Percentiles rank a stretch among this genome's conserved stretches.
Evolutionary conservation across 2,329 filamentous ascomycete species (phyloP).

Genomic region (Myriosclerotinia scirpicola): DNA sequence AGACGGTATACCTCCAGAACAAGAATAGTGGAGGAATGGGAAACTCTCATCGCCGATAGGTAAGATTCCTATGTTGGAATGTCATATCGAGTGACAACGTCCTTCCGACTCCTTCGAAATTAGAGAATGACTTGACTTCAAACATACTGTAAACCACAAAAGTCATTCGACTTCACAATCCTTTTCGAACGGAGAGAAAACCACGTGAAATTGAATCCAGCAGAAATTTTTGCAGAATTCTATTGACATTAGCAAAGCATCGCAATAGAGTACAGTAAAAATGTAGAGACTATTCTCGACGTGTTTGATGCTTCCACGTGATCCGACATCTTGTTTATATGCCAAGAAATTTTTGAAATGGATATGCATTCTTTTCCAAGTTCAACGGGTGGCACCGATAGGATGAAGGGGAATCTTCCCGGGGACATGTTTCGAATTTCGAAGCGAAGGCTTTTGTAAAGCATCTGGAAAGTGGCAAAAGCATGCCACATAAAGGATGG

Average conservation of each 20-base stretch:
- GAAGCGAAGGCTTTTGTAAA: not conserved
- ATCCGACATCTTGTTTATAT: not conserved
- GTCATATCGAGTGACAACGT: not conserved
- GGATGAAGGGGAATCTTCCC: not conserved
- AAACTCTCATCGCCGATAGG: not conserved
- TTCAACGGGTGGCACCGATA: not conserved
- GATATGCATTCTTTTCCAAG: slow-evolving; percentile 13
- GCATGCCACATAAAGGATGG: not conserved
- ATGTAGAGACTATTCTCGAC: not conserved
- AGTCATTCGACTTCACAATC: slow-evolving; percentile 6
- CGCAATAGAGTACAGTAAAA: not conserved
- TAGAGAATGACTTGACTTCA: not conserved
- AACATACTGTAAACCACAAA: not conserved
- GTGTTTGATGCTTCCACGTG: not conserved
- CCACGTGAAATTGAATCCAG: no score
- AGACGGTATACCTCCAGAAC: not conserved
- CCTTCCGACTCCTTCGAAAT: no score
- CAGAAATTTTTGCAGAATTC: not conserved
- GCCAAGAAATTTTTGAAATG: slow-evolving; percentile 14
- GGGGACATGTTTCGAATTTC: not conserved
- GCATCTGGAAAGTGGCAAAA: not conserved
- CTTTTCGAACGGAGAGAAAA: not conserved
- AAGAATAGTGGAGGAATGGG: slow-evolving; percentile 17
- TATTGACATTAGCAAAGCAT: not conserved
- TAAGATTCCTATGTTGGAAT: slow-evolving; percentile 18